These are phyloP conservation scores for Dioscorea cayenensis DNA, from an alignment of 116 monocot species.

Conservation along the genomic window DNA sequence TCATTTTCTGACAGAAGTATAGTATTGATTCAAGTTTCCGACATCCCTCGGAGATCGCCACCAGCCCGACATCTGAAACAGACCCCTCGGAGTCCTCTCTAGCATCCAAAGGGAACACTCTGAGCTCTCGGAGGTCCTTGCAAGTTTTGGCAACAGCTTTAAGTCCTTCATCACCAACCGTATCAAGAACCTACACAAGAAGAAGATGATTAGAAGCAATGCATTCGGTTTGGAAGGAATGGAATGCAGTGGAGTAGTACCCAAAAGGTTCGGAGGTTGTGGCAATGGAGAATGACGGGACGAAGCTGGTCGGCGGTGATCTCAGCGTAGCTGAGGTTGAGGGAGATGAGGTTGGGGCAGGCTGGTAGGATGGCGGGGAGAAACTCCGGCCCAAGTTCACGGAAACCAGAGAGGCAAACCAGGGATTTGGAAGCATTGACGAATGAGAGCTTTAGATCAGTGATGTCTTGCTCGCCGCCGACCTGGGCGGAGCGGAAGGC, in stretches of 20 bases:
- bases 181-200: slow-evolving; percentile 61
- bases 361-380: slow-evolving; percentile 39
- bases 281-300: slow-evolving; percentile 32
- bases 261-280: slow-evolving; percentile 55
- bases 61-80: slow-evolving; percentile 64
- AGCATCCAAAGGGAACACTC: slow-evolving; percentile 69
- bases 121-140: slow-evolving; percentile 56
- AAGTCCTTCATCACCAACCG: slow-evolving; percentile 76
- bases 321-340: slow-evolving; percentile 45
- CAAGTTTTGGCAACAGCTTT: slow-evolving; percentile 65
- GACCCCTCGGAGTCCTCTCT: slow-evolving; percentile 58
- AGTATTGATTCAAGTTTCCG: slow-evolving; percentile 67
- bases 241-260: slow-evolving; percentile 14
- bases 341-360: slow-evolving; percentile 35
- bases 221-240: background rate
- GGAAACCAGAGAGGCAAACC: slow-evolving; percentile 49
- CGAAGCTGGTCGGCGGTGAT: slow-evolving; percentile 32
- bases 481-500: slow-evolving; percentile 36
- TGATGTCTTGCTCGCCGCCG: slow-evolving; percentile 2
- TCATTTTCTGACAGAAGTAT: slow-evolving; percentile 83
- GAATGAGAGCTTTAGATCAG: slow-evolving; percentile 20
- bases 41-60: slow-evolving; percentile 76
- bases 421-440: slow-evolving; percentile 22
- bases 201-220: background rate
- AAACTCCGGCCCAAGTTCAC: slow-evolving; percentile 19